These are phyloP conservation scores for Xylaria multiplex DNA, from an alignment of 2,329 filamentous ascomycete species.

Conservation along the genomic window DNA sequence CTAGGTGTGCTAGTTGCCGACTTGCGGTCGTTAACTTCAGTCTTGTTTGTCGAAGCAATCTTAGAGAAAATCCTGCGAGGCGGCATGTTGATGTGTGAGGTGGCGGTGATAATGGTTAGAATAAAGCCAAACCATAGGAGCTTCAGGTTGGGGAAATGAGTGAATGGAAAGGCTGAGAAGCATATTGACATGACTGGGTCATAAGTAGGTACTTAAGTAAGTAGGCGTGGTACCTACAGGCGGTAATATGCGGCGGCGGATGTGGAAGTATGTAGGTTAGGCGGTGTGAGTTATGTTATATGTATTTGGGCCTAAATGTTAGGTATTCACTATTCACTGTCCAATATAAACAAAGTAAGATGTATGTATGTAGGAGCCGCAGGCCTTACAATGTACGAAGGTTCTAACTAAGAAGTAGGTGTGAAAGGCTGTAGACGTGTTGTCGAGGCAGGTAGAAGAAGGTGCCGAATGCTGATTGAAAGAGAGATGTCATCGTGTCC, in stretches of 20 bases:
- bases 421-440: not conserved
- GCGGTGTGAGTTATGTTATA: constrained; percentile 1
- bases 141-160: not conserved
- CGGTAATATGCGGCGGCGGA: not conserved
- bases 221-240: constrained; percentile 5
- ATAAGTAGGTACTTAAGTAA: not conserved
- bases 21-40: not conserved
- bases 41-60: not conserved
- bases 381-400: not conserved
- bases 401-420: not conserved
- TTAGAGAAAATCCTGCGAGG: constrained; percentile 29
- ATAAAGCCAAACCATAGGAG: not conserved
- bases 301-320: not conserved
- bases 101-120: not conserved
- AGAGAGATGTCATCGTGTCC: constrained; percentile 19
- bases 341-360: not conserved
- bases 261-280: not conserved
- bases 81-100: constrained; percentile 34
- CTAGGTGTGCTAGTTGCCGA: constrained; percentile 17
- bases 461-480: not conserved
- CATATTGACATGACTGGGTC: not conserved
- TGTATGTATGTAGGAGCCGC: not conserved
- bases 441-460: not conserved
- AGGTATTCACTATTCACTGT: not conserved
- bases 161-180: constrained; percentile 6